phyloP scores from a whole-genome alignment of 108 stramenopile genomes.

The Fistulifera pelliculosa region DNA sequence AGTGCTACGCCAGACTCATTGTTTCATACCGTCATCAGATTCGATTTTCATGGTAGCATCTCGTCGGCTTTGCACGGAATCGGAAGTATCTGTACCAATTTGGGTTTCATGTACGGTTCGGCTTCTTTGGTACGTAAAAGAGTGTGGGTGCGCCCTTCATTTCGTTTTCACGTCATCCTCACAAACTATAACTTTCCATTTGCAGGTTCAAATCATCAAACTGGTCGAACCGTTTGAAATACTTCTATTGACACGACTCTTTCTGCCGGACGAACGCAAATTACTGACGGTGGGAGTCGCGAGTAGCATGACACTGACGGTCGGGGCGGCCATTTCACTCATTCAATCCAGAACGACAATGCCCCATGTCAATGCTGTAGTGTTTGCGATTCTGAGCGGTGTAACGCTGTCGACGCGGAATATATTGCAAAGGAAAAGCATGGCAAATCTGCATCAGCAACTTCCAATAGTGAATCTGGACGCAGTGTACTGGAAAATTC shows the following conservation, averaged over 20 bases:
- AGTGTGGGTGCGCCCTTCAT: too few species aligned
- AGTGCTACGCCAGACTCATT: too few species aligned
- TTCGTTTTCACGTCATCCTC: too few species aligned
- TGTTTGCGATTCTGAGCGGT: constrained; percentile 22
- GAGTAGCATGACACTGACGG: constrained; percentile 12
- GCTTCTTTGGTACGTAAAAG: constrained; percentile 30
- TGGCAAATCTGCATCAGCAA: not conserved
- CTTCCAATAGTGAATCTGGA: not conserved
- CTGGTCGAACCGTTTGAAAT: constrained; percentile 52
- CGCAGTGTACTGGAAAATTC: constrained; percentile 4
- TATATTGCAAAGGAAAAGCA: constrained; percentile 18
- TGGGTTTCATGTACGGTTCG: constrained; percentile 38
- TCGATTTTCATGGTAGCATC: not conserved
- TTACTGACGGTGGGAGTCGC: constrained; percentile 5
- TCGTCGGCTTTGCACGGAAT: constrained; percentile 18
- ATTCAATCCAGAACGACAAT: constrained; percentile 4
- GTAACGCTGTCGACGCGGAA: constrained; percentile 19
- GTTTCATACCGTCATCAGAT: too few species aligned
- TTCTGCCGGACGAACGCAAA: not conserved
- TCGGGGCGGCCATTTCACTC: constrained; percentile 22
- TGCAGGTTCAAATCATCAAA: constrained; percentile 30
- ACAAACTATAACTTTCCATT: too few species aligned
- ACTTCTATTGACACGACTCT: constrained; percentile 10
- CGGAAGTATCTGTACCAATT: constrained; percentile 36
- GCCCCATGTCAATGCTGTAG: constrained; percentile 6